A percentile compares a stretch with the other conserved stretches of the same genome.
These are phyloP conservation scores for Clarireedia homoeocarpa DNA, from an alignment of 2,329 filamentous ascomycete genomes.

Conservation along the genomic window DNA sequence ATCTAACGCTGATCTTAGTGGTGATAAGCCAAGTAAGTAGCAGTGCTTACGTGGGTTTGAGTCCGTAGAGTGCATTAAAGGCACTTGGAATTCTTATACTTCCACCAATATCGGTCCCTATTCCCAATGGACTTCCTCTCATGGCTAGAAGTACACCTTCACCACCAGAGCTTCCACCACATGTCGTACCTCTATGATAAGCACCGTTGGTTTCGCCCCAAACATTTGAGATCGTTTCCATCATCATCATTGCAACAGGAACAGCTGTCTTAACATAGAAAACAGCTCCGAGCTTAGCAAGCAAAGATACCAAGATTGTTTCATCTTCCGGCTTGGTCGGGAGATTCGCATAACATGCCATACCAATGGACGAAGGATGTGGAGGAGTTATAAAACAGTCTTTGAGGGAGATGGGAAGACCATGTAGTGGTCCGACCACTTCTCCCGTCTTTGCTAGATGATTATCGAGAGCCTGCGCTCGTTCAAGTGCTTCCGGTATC, in stretches of 20 bases:
- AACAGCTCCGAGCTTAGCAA: slow-evolving; percentile 41
- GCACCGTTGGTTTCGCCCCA: slow-evolving; percentile 31
- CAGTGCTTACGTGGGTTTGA: slow-evolving; percentile 30
- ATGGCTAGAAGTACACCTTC: slow-evolving; percentile 9
- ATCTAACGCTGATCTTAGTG: slow-evolving; percentile 23
- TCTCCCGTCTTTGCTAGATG: slow-evolving; percentile 35
- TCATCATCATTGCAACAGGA: slow-evolving; percentile 37
- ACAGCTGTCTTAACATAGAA: slow-evolving; percentile 92
- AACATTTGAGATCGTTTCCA: slow-evolving; percentile 23
- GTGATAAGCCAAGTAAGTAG: neutral
- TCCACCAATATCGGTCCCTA: slow-evolving; percentile 22
- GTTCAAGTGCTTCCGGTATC: slow-evolving; percentile 43
- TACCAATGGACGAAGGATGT: slow-evolving; percentile 31
- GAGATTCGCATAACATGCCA: slow-evolving; percentile 31
- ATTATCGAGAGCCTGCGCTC: slow-evolving; percentile 44
- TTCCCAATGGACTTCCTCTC: slow-evolving; percentile 8
- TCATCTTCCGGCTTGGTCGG: slow-evolving; percentile 22
- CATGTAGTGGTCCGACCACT: slow-evolving; percentile 33
- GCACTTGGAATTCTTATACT: slow-evolving; percentile 33
- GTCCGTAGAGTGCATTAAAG: slow-evolving; percentile 32
- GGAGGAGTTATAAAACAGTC: slow-evolving; percentile 32
- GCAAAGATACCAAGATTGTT: slow-evolving; percentile 31
- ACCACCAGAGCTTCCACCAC: slow-evolving; percentile 24
- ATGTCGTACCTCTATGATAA: slow-evolving; percentile 16
- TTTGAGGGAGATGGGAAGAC: slow-evolving; percentile 35